Conservation (phyloP, 495 filamentous ascomycete species). For the Penicillium chermesinum region DNA sequence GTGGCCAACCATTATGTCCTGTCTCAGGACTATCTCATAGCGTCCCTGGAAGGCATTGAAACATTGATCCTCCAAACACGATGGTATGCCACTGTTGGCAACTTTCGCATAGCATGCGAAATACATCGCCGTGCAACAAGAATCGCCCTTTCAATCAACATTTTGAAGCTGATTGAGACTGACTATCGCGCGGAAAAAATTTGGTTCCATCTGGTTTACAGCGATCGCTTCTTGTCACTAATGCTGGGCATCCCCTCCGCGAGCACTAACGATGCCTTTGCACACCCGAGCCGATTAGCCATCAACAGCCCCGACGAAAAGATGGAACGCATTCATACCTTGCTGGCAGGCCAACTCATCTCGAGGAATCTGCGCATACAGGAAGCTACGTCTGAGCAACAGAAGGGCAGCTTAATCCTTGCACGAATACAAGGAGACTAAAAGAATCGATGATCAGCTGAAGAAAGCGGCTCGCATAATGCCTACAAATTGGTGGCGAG, state of each 20-base stretch:
- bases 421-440: constrained; percentile 34
- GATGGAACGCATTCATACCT: constrained; percentile 29
- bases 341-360: constrained; percentile 28
- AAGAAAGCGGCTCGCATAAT: constrained; percentile 32
- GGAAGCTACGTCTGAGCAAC: constrained; percentile 14
- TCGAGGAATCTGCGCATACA: constrained; percentile 44
- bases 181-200: constrained; percentile 23
- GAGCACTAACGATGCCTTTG: constrained; percentile 24
- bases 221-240: constrained; percentile 42
- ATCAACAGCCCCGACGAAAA: constrained; percentile 22
- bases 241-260: constrained; percentile 43
- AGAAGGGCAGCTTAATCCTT: constrained; percentile 16
- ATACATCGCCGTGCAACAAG: constrained; percentile 35
- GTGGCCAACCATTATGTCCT: constrained; percentile 37
- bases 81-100: constrained; percentile 39
- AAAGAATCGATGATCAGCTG: constrained; percentile 37
- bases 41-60: constrained; percentile 47
- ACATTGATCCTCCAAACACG: constrained; percentile 40
- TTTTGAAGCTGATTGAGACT: constrained; percentile 7
- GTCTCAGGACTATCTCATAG: constrained; percentile 46
- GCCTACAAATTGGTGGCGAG: constrained; percentile 35
- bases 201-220: constrained; percentile 39
- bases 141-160: constrained; percentile 37
- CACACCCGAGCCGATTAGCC: constrained; percentile 21
- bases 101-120: constrained; percentile 40